Conservation (phyloP, 1,284 basidiomycete genomes). For the Leccinum griseonigrum region DNA sequence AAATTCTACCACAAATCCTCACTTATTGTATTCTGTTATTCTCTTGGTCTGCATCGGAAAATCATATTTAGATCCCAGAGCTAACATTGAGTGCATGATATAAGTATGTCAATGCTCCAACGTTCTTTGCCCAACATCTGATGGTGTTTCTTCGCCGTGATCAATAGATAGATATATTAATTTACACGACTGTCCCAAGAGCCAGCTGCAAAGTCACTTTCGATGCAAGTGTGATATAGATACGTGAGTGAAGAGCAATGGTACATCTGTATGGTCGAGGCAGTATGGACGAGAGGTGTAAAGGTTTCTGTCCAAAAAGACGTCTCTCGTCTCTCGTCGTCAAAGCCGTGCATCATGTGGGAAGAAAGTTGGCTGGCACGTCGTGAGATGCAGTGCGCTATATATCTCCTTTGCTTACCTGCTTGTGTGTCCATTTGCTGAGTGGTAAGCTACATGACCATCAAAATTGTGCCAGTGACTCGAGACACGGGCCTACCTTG, state of each 20-base stretch:
- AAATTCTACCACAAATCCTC: slow-evolving; percentile 13
- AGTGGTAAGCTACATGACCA: slow-evolving; percentile 41
- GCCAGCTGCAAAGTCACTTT: slow-evolving; percentile 21
- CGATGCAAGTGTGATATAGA: slow-evolving; percentile 32
- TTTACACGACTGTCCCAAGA: slow-evolving; percentile 23
- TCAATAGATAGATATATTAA: slow-evolving; percentile 33
- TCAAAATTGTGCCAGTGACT: slow-evolving; percentile 9
- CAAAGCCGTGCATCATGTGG: slow-evolving; percentile 21
- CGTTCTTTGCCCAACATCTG: background rate
- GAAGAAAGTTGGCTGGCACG: slow-evolving; percentile 40
- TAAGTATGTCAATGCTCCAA: background rate
- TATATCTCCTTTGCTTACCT: slow-evolving; percentile 36
- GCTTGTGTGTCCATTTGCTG: slow-evolving; percentile 58
- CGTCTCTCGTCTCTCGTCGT: slow-evolving; percentile 4
- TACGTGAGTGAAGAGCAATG: slow-evolving; percentile 26
- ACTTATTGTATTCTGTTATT: slow-evolving; percentile 33
- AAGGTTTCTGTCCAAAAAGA: slow-evolving; percentile 4
- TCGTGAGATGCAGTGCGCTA: slow-evolving; percentile 13
- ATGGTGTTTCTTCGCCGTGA: background rate
- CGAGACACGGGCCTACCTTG: slow-evolving; percentile 47
- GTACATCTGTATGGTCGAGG: slow-evolving; percentile 25
- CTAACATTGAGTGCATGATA: slow-evolving; percentile 5
- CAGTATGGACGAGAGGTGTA: slow-evolving; percentile 3
- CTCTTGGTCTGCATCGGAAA: slow-evolving; percentile 4
- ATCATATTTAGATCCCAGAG: slow-evolving; percentile 15